Percentiles rank a stretch among this genome's conserved stretches.
phyloP scores from a whole-genome alignment of 2,329 filamentous ascomycete genomes.

The Trichothecium roseum region DNA sequence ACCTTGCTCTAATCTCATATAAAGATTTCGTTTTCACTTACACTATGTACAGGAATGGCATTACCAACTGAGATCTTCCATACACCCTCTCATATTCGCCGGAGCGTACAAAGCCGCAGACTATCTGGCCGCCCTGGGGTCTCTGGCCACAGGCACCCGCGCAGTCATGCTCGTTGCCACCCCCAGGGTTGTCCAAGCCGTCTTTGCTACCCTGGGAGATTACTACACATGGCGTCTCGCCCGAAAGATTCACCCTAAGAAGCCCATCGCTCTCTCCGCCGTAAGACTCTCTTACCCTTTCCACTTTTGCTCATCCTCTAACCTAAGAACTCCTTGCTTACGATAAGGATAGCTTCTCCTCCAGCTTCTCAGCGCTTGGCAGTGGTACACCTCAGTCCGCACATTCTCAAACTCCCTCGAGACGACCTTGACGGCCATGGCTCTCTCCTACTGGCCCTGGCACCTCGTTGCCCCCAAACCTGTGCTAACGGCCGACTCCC shows the following conservation, averaged over 20 bases:
- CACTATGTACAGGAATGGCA: constrained; percentile 73
- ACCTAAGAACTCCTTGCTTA: background rate
- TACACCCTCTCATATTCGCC: constrained; percentile 85
- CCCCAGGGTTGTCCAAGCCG: constrained; percentile 66
- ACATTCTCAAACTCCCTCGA: constrained; percentile 94
- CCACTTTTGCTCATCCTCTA: background rate
- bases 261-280: constrained; percentile 54
- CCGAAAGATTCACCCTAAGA: constrained; percentile 54
- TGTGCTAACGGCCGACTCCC: constrained; percentile 7
- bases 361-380: constrained; percentile 53
- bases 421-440: constrained; percentile 72
- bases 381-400: constrained; percentile 89
- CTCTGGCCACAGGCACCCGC: constrained; percentile 41
- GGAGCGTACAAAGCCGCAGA: constrained; percentile 57
- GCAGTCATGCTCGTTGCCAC: constrained; percentile 59
- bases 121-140: constrained; percentile 41
- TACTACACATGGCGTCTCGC: constrained; percentile 83
- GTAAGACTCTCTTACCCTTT: constrained; percentile 35
- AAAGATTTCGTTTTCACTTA: background rate
- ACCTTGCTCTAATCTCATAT: background rate
- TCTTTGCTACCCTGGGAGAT: constrained; percentile 69
- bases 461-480: constrained; percentile 43
- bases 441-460: constrained; percentile 84
- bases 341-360: constrained; percentile 20
- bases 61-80: constrained; percentile 73